Evolutionary conservation across 108 stramenopile species (phyloP).

Genomic region (Cyclotella sp.): DNA sequence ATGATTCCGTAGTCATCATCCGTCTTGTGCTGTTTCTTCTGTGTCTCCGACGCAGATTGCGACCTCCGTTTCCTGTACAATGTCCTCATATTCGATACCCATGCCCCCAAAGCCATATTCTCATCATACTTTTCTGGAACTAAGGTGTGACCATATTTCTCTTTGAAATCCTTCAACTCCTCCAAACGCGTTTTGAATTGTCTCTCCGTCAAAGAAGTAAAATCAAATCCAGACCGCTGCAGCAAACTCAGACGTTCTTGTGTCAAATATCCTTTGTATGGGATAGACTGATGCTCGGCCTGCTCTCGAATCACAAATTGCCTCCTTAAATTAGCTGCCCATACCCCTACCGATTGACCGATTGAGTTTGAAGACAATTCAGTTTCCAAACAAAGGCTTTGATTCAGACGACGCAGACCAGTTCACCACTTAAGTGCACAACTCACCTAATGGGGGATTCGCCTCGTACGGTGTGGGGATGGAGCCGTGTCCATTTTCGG

Average conservation of each 20-base stretch:
- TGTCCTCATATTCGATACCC: constrained; percentile 53
- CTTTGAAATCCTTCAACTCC: constrained; percentile 42
- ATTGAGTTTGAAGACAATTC: too few relatives aligned
- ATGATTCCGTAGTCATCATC: not conserved
- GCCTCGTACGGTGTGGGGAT: constrained; percentile 22
- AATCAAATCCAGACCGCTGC: constrained; percentile 39
- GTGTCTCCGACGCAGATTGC: not conserved
- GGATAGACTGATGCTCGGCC: constrained; percentile 23
- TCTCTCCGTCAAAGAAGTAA: constrained; percentile 48
- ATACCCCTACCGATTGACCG: constrained; percentile 3
- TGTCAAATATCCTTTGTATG: constrained; percentile 48
- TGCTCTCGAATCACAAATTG: constrained; percentile 41
- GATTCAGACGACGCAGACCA: too few relatives aligned
- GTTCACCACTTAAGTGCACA: too few relatives aligned
- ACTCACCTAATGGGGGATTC: constrained; percentile 35
- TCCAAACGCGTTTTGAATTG: constrained; percentile 41
- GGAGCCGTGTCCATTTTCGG: constrained; percentile 17
- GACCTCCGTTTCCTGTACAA: constrained; percentile 34
- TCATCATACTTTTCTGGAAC: constrained; percentile 52
- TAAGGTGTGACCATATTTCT: constrained; percentile 45
- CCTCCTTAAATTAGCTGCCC: constrained; percentile 51
- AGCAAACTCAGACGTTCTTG: constrained; percentile 21
- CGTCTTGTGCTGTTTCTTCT: constrained; percentile 10
- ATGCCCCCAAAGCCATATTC: constrained; percentile 47
- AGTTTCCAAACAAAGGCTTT: too few relatives aligned